A percentile compares a stretch with the other conserved stretches of the same genome.
phyloP scores from a whole-genome alignment of 768 basidiomycete genomes.

The Boletus barrowsii region DNA sequence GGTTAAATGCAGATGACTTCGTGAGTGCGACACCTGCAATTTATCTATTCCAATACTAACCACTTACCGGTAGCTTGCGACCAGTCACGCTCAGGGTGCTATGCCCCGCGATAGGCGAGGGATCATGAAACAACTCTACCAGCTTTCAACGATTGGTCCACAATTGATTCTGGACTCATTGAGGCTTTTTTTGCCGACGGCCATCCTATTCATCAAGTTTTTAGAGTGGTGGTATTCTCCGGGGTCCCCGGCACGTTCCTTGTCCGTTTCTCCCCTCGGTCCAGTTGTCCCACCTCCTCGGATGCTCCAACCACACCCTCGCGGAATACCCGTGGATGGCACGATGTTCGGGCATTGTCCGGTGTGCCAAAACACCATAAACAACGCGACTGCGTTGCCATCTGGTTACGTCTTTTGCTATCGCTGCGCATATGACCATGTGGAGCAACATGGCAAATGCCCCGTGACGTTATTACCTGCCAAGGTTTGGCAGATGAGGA shows the following conservation, averaged over 20 bases:
- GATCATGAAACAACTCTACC: slow-evolving; percentile 42
- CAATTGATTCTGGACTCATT: slow-evolving; percentile 72
- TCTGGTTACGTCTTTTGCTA: slow-evolving; percentile 97
- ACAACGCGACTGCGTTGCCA: slow-evolving; percentile 87
- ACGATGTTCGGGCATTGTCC: slow-evolving; percentile 80
- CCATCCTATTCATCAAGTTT: slow-evolving; percentile 95
- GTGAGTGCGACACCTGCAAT: slow-evolving; percentile 41
- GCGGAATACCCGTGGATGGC: slow-evolving; percentile 61
- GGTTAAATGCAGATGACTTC: slow-evolving; percentile 75
- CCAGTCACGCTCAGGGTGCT: slow-evolving; percentile 12
- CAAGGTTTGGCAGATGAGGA: slow-evolving; percentile 78
- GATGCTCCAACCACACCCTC: slow-evolving; percentile 71
- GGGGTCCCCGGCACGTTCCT: slow-evolving; percentile 75
- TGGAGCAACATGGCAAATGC: slow-evolving; percentile 75
- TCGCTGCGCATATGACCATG: slow-evolving; percentile 81
- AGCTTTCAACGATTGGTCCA: slow-evolving; percentile 51
- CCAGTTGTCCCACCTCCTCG: slow-evolving; percentile 75
- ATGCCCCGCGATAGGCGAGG: slow-evolving; percentile 31
- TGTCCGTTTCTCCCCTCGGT: slow-evolving; percentile 58
- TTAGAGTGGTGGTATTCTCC: slow-evolving; percentile 99
- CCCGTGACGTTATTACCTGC: slow-evolving; percentile 82
- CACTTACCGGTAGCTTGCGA: slow-evolving; percentile 13
- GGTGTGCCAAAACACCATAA: slow-evolving; percentile 66
- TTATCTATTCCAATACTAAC: not conserved
- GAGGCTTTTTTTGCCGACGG: slow-evolving; percentile 75